Base-by-base conservation (phyloP, 2,329 filamentous ascomycete species). In the Verticillium klebahnii region DNA sequence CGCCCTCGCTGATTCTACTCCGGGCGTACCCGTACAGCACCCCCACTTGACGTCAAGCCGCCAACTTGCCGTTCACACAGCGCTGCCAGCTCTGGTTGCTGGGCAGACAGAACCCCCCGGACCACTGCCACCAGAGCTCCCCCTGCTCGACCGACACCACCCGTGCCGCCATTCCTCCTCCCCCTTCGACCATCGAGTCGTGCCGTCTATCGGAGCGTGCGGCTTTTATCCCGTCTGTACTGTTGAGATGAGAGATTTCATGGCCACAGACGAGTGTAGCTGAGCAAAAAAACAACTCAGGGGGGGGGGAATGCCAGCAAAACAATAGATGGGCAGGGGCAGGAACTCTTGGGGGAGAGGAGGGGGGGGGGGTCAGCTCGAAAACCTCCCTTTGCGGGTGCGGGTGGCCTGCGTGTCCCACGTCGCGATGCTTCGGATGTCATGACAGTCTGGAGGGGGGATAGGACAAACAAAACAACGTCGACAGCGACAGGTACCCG, bases 161-260 rank as follows among this genome's bases (percentile, higher is more conserved):
- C 40, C 40, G 40, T 50, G 40, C 11, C 40, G n/a, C 23, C 40
- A 50, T 50, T 19, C 39, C 17, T n/a, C 39, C n/a, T 50, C n/a
- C 9, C n/a, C 19, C 23, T 9, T 36, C 34, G 40, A 19, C 40
- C 40, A 50, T 12, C n/a, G 12, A 8, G 40, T 23, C 40, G 40
- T 23, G 40, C 40, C 57, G 57, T 45, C 15, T 32, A 25, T 58
- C 57, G 57, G 57, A 58, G 37, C 37, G 23, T 58, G 57, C 57
- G 57, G 57, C 57, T 58, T 58, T 58, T 58, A 50, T 50, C 57
- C 14, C 9, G 57, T 32, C 29, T 58, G 29, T 58, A 50, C 29
- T 58, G 29, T 58, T 50, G 40, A 23, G 40, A 50, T 50, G 40
- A 50, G 40, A 50, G 37, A 58, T 58, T 58, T 58, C 36, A 40